Evolutionary conservation across 768 basidiomycete species (phyloP).

Genomic region (Cystofilobasidium capitatum): DNA sequence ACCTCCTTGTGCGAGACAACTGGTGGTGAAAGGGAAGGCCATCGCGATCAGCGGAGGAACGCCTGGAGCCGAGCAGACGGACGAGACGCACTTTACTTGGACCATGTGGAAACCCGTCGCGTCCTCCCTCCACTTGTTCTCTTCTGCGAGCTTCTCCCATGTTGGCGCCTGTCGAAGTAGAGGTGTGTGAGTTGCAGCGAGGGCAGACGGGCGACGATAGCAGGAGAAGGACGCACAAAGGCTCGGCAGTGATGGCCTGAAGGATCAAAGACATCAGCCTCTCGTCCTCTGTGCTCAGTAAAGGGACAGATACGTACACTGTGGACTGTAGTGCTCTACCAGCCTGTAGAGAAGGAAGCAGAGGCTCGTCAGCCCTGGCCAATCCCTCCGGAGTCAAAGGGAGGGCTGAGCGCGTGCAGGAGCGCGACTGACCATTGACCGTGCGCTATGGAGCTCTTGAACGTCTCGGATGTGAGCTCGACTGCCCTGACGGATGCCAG

Average conservation of each 20-base stretch:
- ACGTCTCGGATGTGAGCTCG: conserved; percentile 37
- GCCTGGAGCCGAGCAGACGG: background rate
- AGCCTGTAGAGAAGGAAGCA: conserved; percentile 45
- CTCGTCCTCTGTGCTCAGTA: background rate
- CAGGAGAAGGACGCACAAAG: conserved; percentile 44
- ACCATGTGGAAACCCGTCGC: conserved; percentile 54
- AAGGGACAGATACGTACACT: conserved; percentile 45
- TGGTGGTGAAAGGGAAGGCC: background rate
- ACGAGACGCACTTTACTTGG: conserved; percentile 48
- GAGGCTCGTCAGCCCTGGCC: background rate
- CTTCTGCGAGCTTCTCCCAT: conserved; percentile 56
- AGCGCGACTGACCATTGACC: conserved; percentile 38
- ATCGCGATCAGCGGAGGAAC: background rate
- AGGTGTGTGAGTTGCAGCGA: background rate
- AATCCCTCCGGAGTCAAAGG: background rate
- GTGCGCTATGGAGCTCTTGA: conserved; percentile 31
- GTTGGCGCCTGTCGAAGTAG: conserved; percentile 46
- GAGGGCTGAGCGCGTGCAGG: background rate
- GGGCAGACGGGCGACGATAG: background rate
- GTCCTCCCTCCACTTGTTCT: conserved; percentile 43
- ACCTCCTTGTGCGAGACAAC: conserved; percentile 71
- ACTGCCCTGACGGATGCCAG: background rate
- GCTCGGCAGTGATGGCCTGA: conserved; percentile 55
- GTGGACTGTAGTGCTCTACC: conserved; percentile 79
- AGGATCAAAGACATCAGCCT: background rate